Percentiles rank a stretch among this genome's conserved stretches.
Evolutionary conservation across 192 early-diverging fungal species (phyloP).

Genomic region (Paraglomus brasilianum): DNA sequence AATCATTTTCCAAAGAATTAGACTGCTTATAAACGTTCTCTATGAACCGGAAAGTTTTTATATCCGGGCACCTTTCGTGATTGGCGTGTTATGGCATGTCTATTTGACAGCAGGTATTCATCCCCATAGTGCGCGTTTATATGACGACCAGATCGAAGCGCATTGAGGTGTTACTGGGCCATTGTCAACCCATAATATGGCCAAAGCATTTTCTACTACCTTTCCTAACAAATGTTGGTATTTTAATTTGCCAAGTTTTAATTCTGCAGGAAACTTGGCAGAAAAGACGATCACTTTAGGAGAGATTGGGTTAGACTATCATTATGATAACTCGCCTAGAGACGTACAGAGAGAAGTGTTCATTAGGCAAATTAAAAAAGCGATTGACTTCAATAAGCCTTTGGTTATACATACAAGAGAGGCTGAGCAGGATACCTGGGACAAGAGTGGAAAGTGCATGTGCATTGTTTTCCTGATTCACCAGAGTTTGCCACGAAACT

Average conservation of each 20-base stretch:
- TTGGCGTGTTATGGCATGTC: slow-evolving; percentile 24
- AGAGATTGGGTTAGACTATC: slow-evolving; percentile 32
- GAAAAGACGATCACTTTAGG: slow-evolving; percentile 18
- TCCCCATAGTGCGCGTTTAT: slow-evolving; percentile 28
- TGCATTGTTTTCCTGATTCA: slow-evolving; percentile 30
- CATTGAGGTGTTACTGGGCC: slow-evolving; percentile 3
- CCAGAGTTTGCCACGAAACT: slow-evolving; percentile 26
- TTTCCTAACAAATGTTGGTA: too few relatives aligned
- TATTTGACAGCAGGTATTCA: slow-evolving; percentile 27
- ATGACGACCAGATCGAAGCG: slow-evolving; percentile 26
- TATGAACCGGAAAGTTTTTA: slow-evolving; percentile 21
- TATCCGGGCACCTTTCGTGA: slow-evolving; percentile 25
- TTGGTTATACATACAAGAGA: slow-evolving; percentile 30
- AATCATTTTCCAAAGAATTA: slow-evolving; percentile 23
- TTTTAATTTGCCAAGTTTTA: too few relatives aligned
- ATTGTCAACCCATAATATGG: too few relatives aligned
- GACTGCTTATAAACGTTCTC: slow-evolving; percentile 26
- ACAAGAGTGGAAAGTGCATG: slow-evolving; percentile 29
- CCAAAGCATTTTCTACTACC: too few relatives aligned
- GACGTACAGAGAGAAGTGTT: slow-evolving; percentile 21
- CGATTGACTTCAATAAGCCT: slow-evolving; percentile 17
- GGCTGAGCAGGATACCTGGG: slow-evolving; percentile 29
- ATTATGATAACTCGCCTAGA: slow-evolving; percentile 24
- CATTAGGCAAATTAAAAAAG: slow-evolving; percentile 14
- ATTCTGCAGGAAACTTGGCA: too few relatives aligned